Percentiles rank a stretch among this genome's conserved stretches.
phyloP scores from a whole-genome alignment of 148 eudicot species.

The Limonium bicolor region DNA sequence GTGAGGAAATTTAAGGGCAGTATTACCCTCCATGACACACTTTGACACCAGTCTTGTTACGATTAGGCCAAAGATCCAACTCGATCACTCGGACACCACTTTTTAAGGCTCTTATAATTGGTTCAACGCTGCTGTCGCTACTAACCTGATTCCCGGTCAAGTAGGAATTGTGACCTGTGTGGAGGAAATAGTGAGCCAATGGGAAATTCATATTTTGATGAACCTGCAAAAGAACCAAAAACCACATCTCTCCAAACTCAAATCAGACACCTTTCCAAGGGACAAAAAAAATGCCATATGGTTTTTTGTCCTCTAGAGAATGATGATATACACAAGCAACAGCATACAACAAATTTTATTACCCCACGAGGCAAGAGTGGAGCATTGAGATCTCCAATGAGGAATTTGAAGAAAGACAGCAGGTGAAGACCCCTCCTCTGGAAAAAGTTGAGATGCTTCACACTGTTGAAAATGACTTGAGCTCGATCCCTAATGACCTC shows the following conservation, averaged over 20 bases:
- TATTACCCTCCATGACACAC: conserved; percentile 72
- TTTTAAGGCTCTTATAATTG: conserved; percentile 34
- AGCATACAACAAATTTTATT: too few relatives aligned
- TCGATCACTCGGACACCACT: conserved; percentile 59
- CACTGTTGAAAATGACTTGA: conserved; percentile 19
- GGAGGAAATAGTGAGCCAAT: conserved; percentile 48
- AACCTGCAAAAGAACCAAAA: too few relatives aligned
- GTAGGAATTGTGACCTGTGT: conserved; percentile 75
- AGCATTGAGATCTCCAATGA: conserved; percentile 34
- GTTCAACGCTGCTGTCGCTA: conserved; percentile 42
- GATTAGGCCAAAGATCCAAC: conserved; percentile 57
- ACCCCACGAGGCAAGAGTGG: conserved; percentile 12
- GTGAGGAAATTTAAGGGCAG: too few relatives aligned
- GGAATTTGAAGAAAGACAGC: conserved; percentile 39
- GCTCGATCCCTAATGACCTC: conserved; percentile 20
- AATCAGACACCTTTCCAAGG: too few relatives aligned
- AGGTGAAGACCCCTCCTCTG: conserved; percentile 34
- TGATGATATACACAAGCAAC: too few relatives aligned
- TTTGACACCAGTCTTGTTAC: conserved; percentile 15
- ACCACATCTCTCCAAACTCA: too few relatives aligned
- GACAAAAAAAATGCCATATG: too few relatives aligned
- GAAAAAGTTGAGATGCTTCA: conserved; percentile 27
- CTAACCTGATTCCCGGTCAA: conserved; percentile 58
- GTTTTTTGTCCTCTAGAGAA: too few relatives aligned
- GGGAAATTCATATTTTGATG: conserved; percentile 58